Percentiles rank a stretch among this genome's conserved stretches.
These are phyloP conservation scores for Tetracladium setigerum DNA, from an alignment of 495 filamentous ascomycete genomes.

Conservation along the genomic window DNA sequence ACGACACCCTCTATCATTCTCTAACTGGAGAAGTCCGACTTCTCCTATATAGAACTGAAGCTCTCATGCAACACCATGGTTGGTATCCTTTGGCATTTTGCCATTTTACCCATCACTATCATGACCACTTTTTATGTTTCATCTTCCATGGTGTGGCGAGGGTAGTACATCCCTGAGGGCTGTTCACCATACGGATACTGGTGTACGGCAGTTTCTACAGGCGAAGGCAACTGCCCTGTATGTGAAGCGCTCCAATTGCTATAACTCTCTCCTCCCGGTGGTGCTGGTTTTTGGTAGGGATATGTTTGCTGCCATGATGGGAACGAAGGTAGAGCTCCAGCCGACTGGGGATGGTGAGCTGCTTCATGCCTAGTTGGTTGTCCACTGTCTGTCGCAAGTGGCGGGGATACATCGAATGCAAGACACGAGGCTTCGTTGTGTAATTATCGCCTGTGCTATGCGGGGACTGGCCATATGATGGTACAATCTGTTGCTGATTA, in stretches of 20 bases:
- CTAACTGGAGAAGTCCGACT: too few relatives aligned
- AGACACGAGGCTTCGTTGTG: constrained; percentile 13
- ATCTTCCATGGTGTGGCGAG: constrained; percentile 12
- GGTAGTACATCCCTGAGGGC: constrained; percentile 12
- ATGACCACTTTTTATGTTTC: neutral
- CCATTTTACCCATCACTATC: too few relatives aligned
- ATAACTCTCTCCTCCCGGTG: constrained; percentile 12
- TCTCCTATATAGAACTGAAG: too few relatives aligned
- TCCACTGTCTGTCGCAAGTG: constrained; percentile 11
- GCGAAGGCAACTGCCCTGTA: constrained; percentile 5
- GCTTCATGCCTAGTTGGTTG: constrained; percentile 2
- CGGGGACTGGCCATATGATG: constrained; percentile 4
- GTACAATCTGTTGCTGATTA: constrained; percentile 12
- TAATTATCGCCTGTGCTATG: constrained; percentile 11
- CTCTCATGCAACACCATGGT: too few relatives aligned
- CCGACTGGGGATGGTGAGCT: constrained; percentile 13
- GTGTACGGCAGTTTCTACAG: neutral
- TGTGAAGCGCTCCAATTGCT: constrained; percentile 10
- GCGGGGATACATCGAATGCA: constrained; percentile 21
- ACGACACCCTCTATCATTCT: too few relatives aligned
- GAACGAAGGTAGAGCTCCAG: constrained; percentile 12
- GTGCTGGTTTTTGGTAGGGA: constrained; percentile 16
- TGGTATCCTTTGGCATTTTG: too few relatives aligned
- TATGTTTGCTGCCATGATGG: constrained; percentile 20
- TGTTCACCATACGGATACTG: constrained; percentile 20